Conservation (phyloP, 352 stramenopile species). For the Globisporangium solare region DNA sequence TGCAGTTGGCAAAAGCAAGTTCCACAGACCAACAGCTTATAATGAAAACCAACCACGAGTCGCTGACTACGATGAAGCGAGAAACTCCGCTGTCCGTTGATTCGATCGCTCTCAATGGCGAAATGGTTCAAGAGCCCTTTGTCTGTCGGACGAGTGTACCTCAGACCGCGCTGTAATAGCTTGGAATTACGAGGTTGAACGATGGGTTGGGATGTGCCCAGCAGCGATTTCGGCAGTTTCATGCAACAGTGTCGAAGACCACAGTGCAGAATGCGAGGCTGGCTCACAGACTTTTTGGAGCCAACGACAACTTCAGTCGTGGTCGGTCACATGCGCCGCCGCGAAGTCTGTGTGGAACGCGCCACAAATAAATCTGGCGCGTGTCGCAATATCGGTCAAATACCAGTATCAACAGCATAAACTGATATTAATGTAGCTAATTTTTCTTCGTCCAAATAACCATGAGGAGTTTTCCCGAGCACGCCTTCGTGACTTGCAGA, state of each 20-base stretch:
- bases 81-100: slow-evolving; percentile 45
- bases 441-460: too few relatives aligned
- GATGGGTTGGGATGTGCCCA: slow-evolving; percentile 39
- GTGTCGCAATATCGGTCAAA: too few relatives aligned
- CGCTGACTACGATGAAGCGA: slow-evolving; percentile 34
- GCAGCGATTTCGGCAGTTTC: slow-evolving; percentile 45
- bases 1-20: slow-evolving; percentile 11
- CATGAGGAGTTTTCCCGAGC: too few relatives aligned
- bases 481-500: too few relatives aligned
- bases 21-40: too few relatives aligned
- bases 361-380: too few relatives aligned
- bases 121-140: slow-evolving; percentile 41
- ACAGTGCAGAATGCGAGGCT: slow-evolving; percentile 38
- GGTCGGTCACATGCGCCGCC: too few relatives aligned
- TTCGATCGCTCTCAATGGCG: slow-evolving; percentile 33
- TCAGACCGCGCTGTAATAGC: slow-evolving; percentile 24
- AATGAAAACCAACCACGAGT: neutral
- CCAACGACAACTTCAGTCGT: too few relatives aligned
- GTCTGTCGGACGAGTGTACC: slow-evolving; percentile 18
- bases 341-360: too few relatives aligned
- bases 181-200: slow-evolving; percentile 35
- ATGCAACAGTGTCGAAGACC: slow-evolving; percentile 27
- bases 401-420: too few relatives aligned
- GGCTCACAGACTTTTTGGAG: slow-evolving; percentile 28
- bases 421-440: too few relatives aligned